These are phyloP conservation scores for Brassica napus DNA, from an alignment of 345 rosid species.

Conservation along the genomic window DNA sequence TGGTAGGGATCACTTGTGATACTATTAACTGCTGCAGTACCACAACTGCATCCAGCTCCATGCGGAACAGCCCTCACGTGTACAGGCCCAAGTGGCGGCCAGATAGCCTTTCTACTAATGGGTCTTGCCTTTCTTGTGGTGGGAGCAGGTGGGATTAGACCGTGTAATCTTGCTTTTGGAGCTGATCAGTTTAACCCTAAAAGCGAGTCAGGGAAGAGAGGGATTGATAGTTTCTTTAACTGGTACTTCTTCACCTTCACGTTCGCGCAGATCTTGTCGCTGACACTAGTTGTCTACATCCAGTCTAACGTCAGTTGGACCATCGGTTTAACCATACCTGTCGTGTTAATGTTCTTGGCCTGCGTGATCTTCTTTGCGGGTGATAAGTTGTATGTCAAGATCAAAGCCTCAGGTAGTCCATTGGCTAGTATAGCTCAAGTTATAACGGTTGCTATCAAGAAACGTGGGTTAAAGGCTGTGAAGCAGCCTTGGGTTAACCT, in stretches of 20 bases:
- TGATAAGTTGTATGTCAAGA: constrained; percentile 62
- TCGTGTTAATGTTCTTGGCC: constrained; percentile 61
- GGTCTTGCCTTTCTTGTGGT: constrained; percentile 60
- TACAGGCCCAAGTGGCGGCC: constrained; percentile 58
- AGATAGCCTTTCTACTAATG: constrained; percentile 53
- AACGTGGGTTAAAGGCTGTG: constrained; percentile 45
- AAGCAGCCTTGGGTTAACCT: constrained; percentile 47
- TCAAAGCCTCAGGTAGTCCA: constrained; percentile 77
- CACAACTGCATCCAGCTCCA: constrained; percentile 53
- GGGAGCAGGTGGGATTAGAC: constrained; percentile 79
- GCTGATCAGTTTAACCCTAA: constrained; percentile 81
- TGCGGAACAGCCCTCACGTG: constrained; percentile 44
- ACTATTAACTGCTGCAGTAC: constrained; percentile 63
- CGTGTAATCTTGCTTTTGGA: constrained; percentile 77
- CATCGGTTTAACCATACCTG: constrained; percentile 69
- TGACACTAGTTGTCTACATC: constrained; percentile 67
- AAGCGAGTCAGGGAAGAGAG: constrained; percentile 69
- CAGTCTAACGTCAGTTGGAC: constrained; percentile 84
- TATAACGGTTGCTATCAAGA: constrained; percentile 52
- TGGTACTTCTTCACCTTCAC: constrained; percentile 88
- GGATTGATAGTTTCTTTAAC: constrained; percentile 75
- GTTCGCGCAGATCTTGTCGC: constrained; percentile 65
- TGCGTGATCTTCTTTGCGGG: constrained; percentile 59
- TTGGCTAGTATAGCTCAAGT: constrained; percentile 59
- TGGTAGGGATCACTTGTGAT: constrained; percentile 60